phyloP scores from a whole-genome alignment of 805 yeast species.

The Schizosaccharomyces cryophilus region DNA sequence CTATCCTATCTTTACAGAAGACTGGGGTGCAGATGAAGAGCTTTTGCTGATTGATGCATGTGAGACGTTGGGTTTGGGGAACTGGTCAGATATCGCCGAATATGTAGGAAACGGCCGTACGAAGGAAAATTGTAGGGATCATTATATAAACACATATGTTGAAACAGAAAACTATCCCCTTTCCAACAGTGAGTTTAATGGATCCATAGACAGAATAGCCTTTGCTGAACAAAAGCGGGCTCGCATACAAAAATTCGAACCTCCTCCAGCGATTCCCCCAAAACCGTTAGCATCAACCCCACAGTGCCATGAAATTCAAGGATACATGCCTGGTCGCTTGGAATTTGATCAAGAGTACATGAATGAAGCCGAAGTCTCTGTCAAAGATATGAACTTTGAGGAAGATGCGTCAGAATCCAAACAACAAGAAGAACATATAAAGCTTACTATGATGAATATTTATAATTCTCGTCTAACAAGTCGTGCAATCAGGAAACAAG shows the following conservation, averaged over 20 bases:
- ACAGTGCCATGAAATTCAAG: conserved; percentile 87
- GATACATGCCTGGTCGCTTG: conserved; percentile 94
- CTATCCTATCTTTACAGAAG: conserved; percentile 68
- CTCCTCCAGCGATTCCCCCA: conserved; percentile 9
- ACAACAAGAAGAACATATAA: conserved; percentile 63
- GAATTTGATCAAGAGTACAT: conserved; percentile 94
- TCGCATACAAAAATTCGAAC: conserved; percentile 39
- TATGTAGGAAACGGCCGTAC: conserved; percentile 67
- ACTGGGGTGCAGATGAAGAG: conserved; percentile 99
- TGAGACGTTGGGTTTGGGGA: conserved; percentile 68
- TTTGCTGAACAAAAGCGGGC: conserved; percentile 42
- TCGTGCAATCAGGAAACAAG: conserved; percentile 78
- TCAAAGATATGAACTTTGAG: conserved; percentile 88
- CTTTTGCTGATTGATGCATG: conserved; percentile 69
- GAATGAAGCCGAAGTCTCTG: conserved; percentile 83
- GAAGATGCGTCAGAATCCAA: conserved; percentile 35
- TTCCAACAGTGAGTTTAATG: conserved; percentile 59
- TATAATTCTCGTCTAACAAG: conserved; percentile 73
- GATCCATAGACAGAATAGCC: conserved; percentile 39
- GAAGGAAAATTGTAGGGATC: conserved; percentile 74
- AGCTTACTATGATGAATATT: conserved; percentile 64
- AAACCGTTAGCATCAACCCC: conserved; percentile 87
- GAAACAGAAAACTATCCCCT: conserved; percentile 56
- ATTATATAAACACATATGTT: conserved; percentile 50
- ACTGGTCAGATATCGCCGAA: conserved; percentile 96